These are phyloP conservation scores for Fusarium subglutinans DNA, from an alignment of 2,329 filamentous ascomycete genomes.

Conservation along the genomic window DNA sequence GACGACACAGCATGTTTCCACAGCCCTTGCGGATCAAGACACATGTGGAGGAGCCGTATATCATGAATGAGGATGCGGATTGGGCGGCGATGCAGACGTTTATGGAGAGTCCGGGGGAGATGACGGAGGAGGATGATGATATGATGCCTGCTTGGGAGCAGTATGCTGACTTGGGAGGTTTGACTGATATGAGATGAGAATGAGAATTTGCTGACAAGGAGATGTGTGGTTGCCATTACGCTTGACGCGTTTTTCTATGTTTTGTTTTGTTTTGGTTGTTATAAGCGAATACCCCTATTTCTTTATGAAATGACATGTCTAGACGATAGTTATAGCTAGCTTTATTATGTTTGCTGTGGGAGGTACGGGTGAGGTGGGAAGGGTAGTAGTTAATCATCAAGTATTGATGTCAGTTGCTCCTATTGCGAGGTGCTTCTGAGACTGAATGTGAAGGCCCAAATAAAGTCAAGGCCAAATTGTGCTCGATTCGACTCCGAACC, in stretches of 20 bases:
- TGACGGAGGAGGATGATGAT: constrained; percentile 31
- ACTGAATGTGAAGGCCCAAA: neutral
- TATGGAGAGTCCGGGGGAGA: constrained; percentile 41
- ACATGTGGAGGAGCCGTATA: constrained; percentile 39
- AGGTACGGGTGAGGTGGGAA: neutral
- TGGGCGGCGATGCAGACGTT: constrained; percentile 52
- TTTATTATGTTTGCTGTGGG: constrained; percentile 17
- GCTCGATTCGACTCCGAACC: neutral
- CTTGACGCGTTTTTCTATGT: constrained; percentile 19
- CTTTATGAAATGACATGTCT: constrained; percentile 31
- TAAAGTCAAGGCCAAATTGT: neutral
- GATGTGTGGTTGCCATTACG: neutral
- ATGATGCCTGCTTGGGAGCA: constrained; percentile 56
- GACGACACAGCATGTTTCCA: constrained; percentile 39
- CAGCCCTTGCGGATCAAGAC: constrained; percentile 38
- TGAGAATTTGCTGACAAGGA: constrained; percentile 11
- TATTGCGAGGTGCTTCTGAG: too few relatives aligned
- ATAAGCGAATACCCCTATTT: constrained; percentile 40
- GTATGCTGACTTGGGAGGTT: constrained; percentile 57
- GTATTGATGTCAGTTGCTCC: neutral
- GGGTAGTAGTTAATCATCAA: neutral
- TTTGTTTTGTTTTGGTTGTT: neutral
- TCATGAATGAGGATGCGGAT: constrained; percentile 46
- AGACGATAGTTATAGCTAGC: constrained; percentile 20
- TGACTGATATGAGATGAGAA: constrained; percentile 51